These are phyloP conservation scores for Aschersonia sp. DNA, from an alignment of 2,329 filamentous ascomycete genomes.

Conservation along the genomic window DNA sequence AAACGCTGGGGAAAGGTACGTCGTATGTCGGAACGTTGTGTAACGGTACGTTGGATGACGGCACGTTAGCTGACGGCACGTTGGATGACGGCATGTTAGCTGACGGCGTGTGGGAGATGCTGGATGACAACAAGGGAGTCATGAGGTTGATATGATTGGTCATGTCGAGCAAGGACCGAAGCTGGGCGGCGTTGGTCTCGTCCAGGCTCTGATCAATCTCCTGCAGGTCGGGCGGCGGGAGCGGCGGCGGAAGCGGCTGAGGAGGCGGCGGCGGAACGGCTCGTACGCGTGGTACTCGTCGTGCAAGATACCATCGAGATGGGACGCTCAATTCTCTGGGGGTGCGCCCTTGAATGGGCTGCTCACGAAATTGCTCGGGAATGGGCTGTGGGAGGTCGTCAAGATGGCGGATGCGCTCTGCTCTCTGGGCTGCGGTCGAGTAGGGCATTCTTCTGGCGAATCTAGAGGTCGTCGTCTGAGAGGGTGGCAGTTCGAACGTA, in stretches of 20 bases:
- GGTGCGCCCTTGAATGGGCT: neutral
- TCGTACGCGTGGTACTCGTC: slow-evolving; percentile 13
- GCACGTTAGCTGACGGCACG: too few relatives aligned
- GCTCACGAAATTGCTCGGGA: slow-evolving; percentile 6
- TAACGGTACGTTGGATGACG: too few relatives aligned
- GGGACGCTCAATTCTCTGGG: slow-evolving; percentile 5
- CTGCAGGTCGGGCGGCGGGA: slow-evolving; percentile 14
- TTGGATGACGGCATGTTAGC: too few relatives aligned
- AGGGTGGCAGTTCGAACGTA: neutral
- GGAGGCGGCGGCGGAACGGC: slow-evolving; percentile 9
- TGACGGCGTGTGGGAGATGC: slow-evolving; percentile 13
- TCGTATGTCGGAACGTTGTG: too few relatives aligned
- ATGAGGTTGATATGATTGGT: slow-evolving; percentile 16
- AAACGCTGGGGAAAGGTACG: too few relatives aligned
- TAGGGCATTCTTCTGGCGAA: slow-evolving; percentile 3
- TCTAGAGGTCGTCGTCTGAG: neutral
- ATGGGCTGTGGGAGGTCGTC: slow-evolving; percentile 16
- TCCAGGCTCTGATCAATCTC: slow-evolving; percentile 24
- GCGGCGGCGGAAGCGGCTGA: slow-evolving; percentile 2
- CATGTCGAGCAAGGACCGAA: slow-evolving; percentile 27
- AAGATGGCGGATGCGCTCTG: slow-evolving; percentile 20
- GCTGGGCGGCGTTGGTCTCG: slow-evolving; percentile 27
- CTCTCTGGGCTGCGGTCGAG: slow-evolving; percentile 16
- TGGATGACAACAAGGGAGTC: slow-evolving; percentile 15
- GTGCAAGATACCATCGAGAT: slow-evolving; percentile 12